Base-by-base conservation (phyloP, 2,329 filamentous ascomycete species). In the Metarhizium album region DNA sequence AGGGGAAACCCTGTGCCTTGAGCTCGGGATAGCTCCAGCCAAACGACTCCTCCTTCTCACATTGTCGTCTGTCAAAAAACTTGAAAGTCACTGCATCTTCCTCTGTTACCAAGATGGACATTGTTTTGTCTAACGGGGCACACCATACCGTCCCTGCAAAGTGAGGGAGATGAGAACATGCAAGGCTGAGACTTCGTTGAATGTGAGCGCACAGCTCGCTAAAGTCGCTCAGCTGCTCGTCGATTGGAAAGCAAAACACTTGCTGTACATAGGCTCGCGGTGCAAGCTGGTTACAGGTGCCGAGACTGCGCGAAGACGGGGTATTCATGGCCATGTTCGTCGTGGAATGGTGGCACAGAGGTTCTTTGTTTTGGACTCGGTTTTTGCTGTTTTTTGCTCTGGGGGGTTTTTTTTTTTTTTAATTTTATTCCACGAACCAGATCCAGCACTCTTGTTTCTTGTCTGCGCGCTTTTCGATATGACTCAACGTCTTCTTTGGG, bases 121-220 rank as follows among this genome's bases (percentile, higher is more conserved):
- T 53, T 22, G 54, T 52, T 14, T 58, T 57, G 20, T 33, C 13
- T 52, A n/a, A 53, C 1, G 50, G 37, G 14, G 53, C 56, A 4
- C 61, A 56, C 42, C 59, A 53, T 8, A 67, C 48, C 18, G 48
- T 55, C 3, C 63, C 64, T 0, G 62, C 60, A 51, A 62, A 62
- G 35, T 62, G 57, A 1, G 63, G 62, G 5, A 60, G 59, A 13
- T 55, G 49, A 1, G n/a, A 18, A 2, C 56, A 42, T 51, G 16
- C 66, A 51, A 37, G 43, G 14, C 23, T 27, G 2, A 57, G 50
- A 2, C 50, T 51, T 9, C 18, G 18, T 8, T 29, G 23, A 16
- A 57, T 49, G 27, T 48, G 38, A 13, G 18, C 4, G 23, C 49
- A 20, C 18, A 57, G 52, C 24, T 37, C 24, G 2, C 51, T 46